Conservation (phyloP, 768 basidiomycete species). For the Calocera cornea region DNA sequence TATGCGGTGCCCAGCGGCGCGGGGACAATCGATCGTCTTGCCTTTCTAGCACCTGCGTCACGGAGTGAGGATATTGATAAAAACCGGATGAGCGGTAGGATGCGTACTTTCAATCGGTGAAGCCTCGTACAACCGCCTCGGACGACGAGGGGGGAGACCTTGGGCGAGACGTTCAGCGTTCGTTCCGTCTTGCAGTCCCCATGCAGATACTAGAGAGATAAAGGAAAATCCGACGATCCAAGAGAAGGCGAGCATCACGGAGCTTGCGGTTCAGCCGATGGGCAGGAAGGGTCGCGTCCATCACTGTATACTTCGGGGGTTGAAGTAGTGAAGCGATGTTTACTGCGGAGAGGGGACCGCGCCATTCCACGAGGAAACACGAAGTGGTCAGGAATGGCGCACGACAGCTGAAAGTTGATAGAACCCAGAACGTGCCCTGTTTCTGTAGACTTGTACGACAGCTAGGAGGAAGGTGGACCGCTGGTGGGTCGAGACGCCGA, state of each 20-base stretch:
- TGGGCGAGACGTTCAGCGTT: not conserved
- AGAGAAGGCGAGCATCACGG: not conserved
- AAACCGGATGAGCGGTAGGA: not conserved
- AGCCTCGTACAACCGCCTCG: not conserved
- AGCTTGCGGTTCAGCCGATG: too few relatives aligned
- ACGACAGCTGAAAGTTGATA: too few relatives aligned
- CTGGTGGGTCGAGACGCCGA: too few relatives aligned
- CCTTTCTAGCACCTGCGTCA: not conserved
- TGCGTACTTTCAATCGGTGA: not conserved
- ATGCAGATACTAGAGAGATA: not conserved
- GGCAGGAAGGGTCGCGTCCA: too few relatives aligned
- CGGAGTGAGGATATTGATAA: not conserved
- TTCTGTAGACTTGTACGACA: too few relatives aligned
- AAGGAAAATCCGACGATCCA: not conserved
- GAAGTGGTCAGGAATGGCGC: too few relatives aligned
- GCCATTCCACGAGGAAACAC: too few relatives aligned
- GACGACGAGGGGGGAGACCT: not conserved
- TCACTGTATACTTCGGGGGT: too few relatives aligned
- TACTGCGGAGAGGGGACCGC: too few relatives aligned
- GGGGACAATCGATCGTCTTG: not conserved
- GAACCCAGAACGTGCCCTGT: too few relatives aligned
- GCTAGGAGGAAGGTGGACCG: too few relatives aligned
- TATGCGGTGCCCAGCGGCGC: not conserved
- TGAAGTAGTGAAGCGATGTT: too few relatives aligned
- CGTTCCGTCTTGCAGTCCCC: not conserved